These are phyloP conservation scores for Cavenderia fasciculata DNA, from an alignment of 78 protist species.

Conservation along the genomic window DNA sequence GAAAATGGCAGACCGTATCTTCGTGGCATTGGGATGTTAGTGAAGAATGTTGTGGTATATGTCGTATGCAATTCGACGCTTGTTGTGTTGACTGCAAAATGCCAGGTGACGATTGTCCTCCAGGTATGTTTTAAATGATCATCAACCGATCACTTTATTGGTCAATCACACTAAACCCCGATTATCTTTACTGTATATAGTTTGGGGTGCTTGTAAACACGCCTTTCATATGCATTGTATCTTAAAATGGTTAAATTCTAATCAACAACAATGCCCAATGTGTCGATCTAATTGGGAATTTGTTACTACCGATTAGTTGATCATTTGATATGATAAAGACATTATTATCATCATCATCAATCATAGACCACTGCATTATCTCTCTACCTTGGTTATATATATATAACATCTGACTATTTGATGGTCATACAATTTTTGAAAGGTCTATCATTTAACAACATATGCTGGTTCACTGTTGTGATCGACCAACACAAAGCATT, in stretches of 20 bases:
- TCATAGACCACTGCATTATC: neutral
- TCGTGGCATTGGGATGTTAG: conserved; percentile 83
- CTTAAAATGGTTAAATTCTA: conserved; percentile 87
- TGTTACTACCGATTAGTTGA: no score
- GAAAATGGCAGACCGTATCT: conserved; percentile 71
- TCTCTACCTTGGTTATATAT: no score
- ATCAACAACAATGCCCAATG: conserved; percentile 80
- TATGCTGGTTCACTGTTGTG: no score
- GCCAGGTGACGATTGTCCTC: conserved; percentile 97
- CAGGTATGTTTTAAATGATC: conserved; percentile 59
- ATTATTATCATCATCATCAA: neutral
- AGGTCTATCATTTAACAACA: no score
- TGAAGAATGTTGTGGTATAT: conserved; percentile 94
- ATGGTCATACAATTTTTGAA: no score
- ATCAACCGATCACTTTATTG: no score
- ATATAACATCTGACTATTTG: no score
- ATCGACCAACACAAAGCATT: no score
- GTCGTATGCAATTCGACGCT: conserved; percentile 88
- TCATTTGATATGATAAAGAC: no score
- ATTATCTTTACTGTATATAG: conserved; percentile 14
- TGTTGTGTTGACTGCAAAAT: conserved; percentile 88
- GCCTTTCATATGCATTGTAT: conserved; percentile 95
- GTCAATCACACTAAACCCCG: no score
- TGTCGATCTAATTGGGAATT: conserved; percentile 69
- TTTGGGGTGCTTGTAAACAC: conserved; percentile 91